Percentiles rank a stretch among this genome's conserved stretches.
Conservation (phyloP, 2,329 filamentous ascomycete genomes). For the Lasiodiplodia sp. region DNA sequence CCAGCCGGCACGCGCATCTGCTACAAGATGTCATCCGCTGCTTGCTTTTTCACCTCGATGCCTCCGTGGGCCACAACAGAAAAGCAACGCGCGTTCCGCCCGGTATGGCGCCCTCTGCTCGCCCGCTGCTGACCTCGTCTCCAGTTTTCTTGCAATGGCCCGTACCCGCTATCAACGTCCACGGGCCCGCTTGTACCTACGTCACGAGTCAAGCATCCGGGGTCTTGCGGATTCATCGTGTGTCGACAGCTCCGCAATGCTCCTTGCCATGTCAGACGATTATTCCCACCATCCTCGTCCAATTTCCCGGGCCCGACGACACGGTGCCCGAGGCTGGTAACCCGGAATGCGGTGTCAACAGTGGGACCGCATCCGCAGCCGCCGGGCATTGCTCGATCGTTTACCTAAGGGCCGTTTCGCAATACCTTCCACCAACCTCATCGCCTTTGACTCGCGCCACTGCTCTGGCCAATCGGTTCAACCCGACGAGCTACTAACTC, state of each 20-base stretch:
- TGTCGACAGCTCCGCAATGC: constrained; percentile 4
- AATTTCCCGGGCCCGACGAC: neutral
- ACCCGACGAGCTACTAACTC: constrained; percentile 2
- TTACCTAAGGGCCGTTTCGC: constrained; percentile 3
- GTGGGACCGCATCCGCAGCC: constrained; percentile 19
- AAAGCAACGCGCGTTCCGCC: constrained; percentile 1
- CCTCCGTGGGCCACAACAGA: neutral
- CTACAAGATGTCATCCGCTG: neutral
- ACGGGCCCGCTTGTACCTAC: neutral
- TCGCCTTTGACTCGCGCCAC: constrained; percentile 11
- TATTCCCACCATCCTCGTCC: constrained; percentile 10
- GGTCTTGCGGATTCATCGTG: constrained; percentile 4
- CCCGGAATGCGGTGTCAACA: constrained; percentile 23
- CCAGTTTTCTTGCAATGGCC: constrained; percentile 11
- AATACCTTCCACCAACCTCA: constrained; percentile 10
- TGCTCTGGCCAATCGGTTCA: constrained; percentile 7
- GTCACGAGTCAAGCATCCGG: constrained; percentile 15
- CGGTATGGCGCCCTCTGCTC: neutral
- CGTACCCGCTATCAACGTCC: constrained; percentile 8
- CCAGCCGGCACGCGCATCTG: constrained; percentile 16
- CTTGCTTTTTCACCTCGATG: constrained; percentile 1
- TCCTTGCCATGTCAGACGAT: constrained; percentile 9
- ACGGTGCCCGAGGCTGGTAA: constrained; percentile 10
- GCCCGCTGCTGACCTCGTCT: neutral
- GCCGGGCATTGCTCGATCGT: constrained; percentile 6